A percentile compares a stretch with the other conserved stretches of the same genome.
Conservation (phyloP, 495 filamentous ascomycete species). For the Trichoderma reesei region DNA sequence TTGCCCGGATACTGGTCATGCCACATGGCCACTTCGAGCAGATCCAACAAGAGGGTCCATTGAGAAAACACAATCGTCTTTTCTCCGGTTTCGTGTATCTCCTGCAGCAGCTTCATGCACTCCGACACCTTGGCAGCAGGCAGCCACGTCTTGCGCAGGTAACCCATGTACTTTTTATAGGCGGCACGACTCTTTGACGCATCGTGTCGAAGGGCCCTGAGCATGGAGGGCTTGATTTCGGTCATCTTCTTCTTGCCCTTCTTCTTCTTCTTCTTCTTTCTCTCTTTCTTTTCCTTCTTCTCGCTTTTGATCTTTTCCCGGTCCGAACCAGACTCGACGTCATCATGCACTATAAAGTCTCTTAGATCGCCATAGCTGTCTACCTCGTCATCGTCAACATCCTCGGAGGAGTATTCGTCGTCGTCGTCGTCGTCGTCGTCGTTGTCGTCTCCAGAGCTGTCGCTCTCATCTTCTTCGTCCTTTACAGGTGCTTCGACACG, state of each 20-base stretch:
- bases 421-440: conserved; percentile 30
- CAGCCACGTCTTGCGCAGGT: conserved; percentile 59
- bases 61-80: conserved; percentile 93
- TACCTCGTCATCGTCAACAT: conserved; percentile 22
- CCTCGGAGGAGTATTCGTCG: conserved; percentile 15
- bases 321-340: conserved; percentile 24
- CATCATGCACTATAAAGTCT: conserved; percentile 50
- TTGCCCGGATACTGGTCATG: conserved; percentile 43
- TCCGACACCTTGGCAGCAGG: conserved; percentile 73
- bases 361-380: conserved; percentile 38
- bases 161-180: conserved; percentile 50
- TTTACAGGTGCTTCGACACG: conserved; percentile 16
- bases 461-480: conserved; percentile 18
- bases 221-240: conserved; percentile 19
- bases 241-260: conserved; percentile 20
- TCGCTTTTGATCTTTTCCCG: conserved; percentile 17
- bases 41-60: conserved; percentile 82
- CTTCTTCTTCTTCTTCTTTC: conserved; percentile 21
- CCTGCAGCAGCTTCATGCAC: conserved; percentile 54
- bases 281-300: conserved; percentile 19
- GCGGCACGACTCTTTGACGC: conserved; percentile 50
- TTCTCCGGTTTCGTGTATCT: conserved; percentile 36
- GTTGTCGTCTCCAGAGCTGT: conserved; percentile 23
- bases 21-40: conserved; percentile 79
- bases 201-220: conserved; percentile 38